Evolutionary conservation across 2,329 filamentous ascomycete species (phyloP), one percentile per base, ranked within the genome.

Genomic region (Aaosphaeria pasadenensis): DNA sequence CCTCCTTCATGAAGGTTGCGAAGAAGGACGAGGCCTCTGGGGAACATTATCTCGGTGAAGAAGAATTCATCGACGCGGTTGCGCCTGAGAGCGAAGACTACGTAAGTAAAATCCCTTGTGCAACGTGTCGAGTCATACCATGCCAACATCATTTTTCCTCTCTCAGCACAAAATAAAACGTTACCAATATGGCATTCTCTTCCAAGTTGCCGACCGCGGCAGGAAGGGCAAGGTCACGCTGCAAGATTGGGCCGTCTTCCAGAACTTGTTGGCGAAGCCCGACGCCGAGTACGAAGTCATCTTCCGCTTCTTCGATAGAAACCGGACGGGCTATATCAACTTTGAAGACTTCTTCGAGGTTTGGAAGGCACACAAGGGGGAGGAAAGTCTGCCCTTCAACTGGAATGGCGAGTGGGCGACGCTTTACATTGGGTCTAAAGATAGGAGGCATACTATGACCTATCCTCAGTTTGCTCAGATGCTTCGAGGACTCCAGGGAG

Each of bases 221-320:
- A 81, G 78, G 57, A 77, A 77, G 40, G 91, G 91, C 54, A 85
- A 82, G 60, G 79, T 99, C 59, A 88, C 77, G 59, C 76, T 97
- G 46, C 78, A 84, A 51, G 94, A 99, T 75, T 99, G 92, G 91
- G 85, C 82, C 42, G 87, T 88, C 55, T 99, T 97, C 73, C 89
- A 96, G 75, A 95, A 95, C 76, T 82, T 99, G 54, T 85, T 99
- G 50, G 80, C 81, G 59, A 97, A 96, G 75, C 88, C 94, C 53
- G 94, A 97, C 67, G 94, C 94, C 70, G 94, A 99, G 76, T 99
- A 99, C 75, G 91, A 97, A 73, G 96, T 99, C 62, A 92, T 94
- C 11, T 99, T 97, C 76, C 89, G 94, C 62, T 82, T 99, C 47
- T 99, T 99, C 73, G 92, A 97, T 67, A 81, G 89, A 60, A 85